phyloP scores from a whole-genome alignment of 148 eudicot species.

The Polygonum maritimum region DNA sequence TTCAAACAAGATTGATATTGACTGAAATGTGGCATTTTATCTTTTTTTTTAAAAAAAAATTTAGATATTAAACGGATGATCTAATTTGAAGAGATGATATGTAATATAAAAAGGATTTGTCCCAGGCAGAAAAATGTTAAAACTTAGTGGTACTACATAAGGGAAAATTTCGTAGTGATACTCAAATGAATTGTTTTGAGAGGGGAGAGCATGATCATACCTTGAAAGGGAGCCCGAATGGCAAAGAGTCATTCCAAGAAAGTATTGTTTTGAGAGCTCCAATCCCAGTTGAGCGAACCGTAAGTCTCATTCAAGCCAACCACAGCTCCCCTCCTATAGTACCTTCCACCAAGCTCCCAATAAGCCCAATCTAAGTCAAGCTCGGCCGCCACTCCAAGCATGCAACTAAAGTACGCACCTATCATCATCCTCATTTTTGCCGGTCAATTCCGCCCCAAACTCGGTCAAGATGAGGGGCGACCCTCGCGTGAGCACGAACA shows the following conservation, averaged over 20 bases:
- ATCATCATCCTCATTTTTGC: conserved; percentile 56
- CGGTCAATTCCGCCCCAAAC: conserved; percentile 70
- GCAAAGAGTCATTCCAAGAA: conserved; percentile 49
- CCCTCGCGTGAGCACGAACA: conserved; percentile 50
- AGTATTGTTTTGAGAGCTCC: conserved; percentile 50
- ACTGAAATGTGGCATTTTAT: no score
- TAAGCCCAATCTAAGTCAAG: conserved; percentile 77
- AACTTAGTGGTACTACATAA: no score
- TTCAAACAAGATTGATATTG: no score
- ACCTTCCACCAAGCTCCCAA: conserved; percentile 80
- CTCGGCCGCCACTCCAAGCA: conserved; percentile 65
- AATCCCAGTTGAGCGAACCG: conserved; percentile 53
- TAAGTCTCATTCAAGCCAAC: conserved; percentile 55
- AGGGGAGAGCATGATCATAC: conserved; percentile 18
- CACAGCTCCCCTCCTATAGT: conserved; percentile 57
- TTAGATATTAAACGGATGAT: no score
- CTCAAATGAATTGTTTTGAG: neutral
- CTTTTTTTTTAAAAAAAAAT: no score
- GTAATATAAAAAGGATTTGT: no score
- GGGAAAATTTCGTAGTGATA: neutral
- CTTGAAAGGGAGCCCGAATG: conserved; percentile 63
- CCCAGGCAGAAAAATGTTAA: no score
- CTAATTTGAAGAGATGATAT: no score
- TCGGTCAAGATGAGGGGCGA: conserved; percentile 84
- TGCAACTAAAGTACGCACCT: conserved; percentile 57